A percentile compares a stretch with the other conserved stretches of the same genome.
Evolutionary conservation across 169 alveolate species (phyloP).

Genomic region (Cryptosporidium canis): DNA sequence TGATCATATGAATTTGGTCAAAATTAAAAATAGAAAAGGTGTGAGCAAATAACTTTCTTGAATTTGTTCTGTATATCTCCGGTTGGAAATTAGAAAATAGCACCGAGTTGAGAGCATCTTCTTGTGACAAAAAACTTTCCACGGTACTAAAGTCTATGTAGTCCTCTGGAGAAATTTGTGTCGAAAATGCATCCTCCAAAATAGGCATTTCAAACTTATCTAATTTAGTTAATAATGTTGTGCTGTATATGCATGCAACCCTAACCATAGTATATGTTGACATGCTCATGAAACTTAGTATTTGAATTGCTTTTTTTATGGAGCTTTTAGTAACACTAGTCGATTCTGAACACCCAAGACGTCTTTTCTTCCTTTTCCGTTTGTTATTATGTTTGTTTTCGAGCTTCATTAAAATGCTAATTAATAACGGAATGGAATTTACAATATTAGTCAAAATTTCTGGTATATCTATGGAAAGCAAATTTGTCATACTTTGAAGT

Average conservation of each 20-base stretch:
- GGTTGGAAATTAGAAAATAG: not conserved
- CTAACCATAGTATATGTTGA: not conserved
- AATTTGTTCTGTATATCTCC: not conserved
- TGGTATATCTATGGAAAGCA: constrained; percentile 13
- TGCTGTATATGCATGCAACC: constrained; percentile 33
- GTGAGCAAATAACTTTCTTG: not conserved
- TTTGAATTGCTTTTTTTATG: constrained; percentile 25
- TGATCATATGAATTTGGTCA: not conserved
- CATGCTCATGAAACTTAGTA: constrained; percentile 22
- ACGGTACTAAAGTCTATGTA: not conserved
- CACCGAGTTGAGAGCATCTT: constrained; percentile 11
- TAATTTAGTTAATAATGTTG: not conserved
- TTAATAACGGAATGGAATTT: constrained; percentile 13
- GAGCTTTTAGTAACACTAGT: not conserved
- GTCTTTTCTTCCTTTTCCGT: not conserved
- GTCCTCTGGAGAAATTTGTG: constrained; percentile 19
- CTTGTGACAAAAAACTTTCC: not conserved
- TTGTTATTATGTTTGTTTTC: not conserved
- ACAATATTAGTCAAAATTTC: not conserved
- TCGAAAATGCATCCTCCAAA: constrained; percentile 34
- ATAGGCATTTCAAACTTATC: constrained; percentile 10
- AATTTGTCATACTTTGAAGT: not conserved
- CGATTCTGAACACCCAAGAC: not conserved
- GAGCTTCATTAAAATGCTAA: constrained; percentile 6
- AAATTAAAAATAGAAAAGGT: constrained; percentile 4